Conservation (phyloP, 2,329 filamentous ascomycete genomes). For the Talaromyces sp. region DNA sequence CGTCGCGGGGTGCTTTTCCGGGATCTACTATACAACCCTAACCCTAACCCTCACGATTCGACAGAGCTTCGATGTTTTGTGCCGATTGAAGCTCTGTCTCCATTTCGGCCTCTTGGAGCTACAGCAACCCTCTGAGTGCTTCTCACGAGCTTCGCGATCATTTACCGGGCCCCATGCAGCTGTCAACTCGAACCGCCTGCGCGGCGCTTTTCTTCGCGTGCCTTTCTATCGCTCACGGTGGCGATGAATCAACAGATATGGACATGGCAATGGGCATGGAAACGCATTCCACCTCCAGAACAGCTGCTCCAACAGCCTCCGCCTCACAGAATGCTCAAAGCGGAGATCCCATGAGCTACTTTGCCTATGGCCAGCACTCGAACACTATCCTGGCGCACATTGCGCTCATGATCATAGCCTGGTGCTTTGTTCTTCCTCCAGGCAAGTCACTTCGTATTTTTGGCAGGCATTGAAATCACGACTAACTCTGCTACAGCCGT, state of each 20-base stretch:
- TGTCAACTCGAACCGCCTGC: neutral
- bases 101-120: too few species aligned
- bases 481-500: slow-evolving; percentile 50
- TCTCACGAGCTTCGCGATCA: too few species aligned
- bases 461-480: neutral
- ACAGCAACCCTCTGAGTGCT: too few species aligned
- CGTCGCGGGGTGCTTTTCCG: too few species aligned
- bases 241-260: slow-evolving; percentile 21
- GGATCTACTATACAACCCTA: too few species aligned
- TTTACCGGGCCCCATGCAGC: too few species aligned
- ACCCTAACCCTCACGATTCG: too few species aligned
- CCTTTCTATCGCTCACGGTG: slow-evolving; percentile 16
- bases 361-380: slow-evolving; percentile 34
- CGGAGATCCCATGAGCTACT: slow-evolving; percentile 25
- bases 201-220: slow-evolving; percentile 22
- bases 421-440: slow-evolving; percentile 67
- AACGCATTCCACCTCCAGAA: neutral
- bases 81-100: too few species aligned
- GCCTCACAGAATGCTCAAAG: slow-evolving; percentile 15
- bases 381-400: slow-evolving; percentile 62
- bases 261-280: slow-evolving; percentile 21
- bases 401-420: slow-evolving; percentile 61
- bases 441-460: slow-evolving; percentile 46
- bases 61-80: too few species aligned
- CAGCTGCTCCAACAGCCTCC: too few species aligned